Base-by-base conservation (phyloP, 2,329 filamentous ascomycete genomes). In the Apiospora hydei region DNA sequence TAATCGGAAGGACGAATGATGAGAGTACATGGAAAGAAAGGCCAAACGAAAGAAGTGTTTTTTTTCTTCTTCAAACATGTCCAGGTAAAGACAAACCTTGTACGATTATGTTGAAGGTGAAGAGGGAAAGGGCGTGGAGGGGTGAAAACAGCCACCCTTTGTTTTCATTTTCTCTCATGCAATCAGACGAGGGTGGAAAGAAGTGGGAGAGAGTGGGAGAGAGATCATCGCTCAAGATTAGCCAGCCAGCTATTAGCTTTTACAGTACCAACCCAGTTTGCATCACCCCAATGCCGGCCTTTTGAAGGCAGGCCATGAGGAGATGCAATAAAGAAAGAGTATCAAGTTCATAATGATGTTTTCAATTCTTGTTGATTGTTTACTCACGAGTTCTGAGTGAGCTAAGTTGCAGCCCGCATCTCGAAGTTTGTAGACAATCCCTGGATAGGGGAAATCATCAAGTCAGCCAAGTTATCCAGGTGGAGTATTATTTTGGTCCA, bases 301-400 rank as follows among this genome's bases (percentile, higher is more conserved):
- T n/a, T 41, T 3, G 13, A 8, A 64, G 57, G 34, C 57, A n/a
- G 10, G 34, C 57, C 3, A 41, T 41, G 34, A 34, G 57, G 18
- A 64, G 34, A 64, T 41, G 34, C 57, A 64, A 64, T 41, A 64
- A 41, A 64, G 57, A 64, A 64, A 64, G 57, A 64, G 34, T 64
- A 64, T 64, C 13, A 41, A 64, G 30, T 64, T 64, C 30, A 64
- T 14, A 13, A 41, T 64, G 10, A 2, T 38, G 34, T 4, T 34
- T 64, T 24, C 34, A 14, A 41, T 64, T 13, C 4, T 21, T 24
- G 18, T 64, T 8, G 6, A 41, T n/a, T 14, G 1, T 51, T 26
- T 8, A 2, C n/a, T 10, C n/a, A 1, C 26, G n/a, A 13, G n/a
- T 26, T 4, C 14, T 51, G n/a, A 11, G 4, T 51, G n/a, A 21